Conservation (phyloP, 2,329 filamentous ascomycete species). For the Monilinia fructigena region DNA sequence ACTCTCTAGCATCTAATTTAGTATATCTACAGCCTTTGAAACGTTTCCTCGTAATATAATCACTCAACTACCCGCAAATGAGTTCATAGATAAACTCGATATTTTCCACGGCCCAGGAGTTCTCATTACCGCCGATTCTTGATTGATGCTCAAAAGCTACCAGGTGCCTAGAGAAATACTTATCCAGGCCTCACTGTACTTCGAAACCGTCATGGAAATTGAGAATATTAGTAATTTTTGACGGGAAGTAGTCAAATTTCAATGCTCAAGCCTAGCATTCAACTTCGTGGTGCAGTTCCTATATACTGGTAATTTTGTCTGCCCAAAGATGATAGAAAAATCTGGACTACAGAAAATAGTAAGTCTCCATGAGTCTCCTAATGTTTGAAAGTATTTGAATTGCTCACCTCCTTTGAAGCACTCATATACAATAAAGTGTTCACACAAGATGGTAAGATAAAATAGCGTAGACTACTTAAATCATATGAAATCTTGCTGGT, state of each 20-base stretch:
- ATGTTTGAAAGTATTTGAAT: constrained; percentile 32
- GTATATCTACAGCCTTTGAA: neutral
- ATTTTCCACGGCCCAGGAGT: constrained; percentile 22
- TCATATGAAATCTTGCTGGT: neutral
- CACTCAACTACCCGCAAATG: constrained; percentile 1
- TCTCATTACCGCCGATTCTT: neutral
- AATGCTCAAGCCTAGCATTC: constrained; percentile 21
- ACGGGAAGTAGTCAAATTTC: constrained; percentile 14
- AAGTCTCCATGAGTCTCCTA: neutral
- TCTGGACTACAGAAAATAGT: constrained; percentile 17
- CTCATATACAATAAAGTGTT: neutral
- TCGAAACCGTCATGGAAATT: constrained; percentile 21
- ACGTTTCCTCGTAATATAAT: neutral
- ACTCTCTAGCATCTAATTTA: neutral
- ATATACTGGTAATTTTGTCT: constrained; percentile 16
- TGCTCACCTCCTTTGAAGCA: neutral
- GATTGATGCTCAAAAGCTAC: neutral
- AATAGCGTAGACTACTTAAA: neutral
- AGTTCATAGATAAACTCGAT: neutral
- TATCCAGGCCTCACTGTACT: constrained; percentile 24
- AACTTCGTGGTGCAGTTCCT: constrained; percentile 26
- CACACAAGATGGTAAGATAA: neutral
- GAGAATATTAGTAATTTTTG: constrained; percentile 11
- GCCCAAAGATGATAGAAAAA: neutral
- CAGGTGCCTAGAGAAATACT: constrained; percentile 22